phyloP scores from a whole-genome alignment of 2,329 filamentous ascomycete species.

The Gliomastix tumulicola region DNA sequence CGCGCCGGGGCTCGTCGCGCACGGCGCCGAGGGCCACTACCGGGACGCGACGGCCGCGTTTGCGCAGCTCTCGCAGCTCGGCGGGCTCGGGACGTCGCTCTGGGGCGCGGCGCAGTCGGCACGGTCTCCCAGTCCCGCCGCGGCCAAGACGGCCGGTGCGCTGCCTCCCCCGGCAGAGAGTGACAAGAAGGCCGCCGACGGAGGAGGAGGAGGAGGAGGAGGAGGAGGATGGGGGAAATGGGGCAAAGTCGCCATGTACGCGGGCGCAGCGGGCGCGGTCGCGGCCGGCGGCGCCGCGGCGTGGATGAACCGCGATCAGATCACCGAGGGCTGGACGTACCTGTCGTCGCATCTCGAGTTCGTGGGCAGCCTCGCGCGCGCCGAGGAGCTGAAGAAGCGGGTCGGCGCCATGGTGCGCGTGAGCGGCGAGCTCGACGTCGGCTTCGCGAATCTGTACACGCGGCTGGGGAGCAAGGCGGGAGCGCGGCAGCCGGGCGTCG shows the following conservation, averaged over 20 bases:
- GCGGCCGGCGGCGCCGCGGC: constrained; percentile 78
- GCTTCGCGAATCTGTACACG: constrained; percentile 84
- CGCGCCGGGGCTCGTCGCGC: constrained; percentile 73
- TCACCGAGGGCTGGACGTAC: constrained; percentile 73
- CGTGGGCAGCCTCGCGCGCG: constrained; percentile 80
- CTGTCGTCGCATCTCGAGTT: constrained; percentile 89
- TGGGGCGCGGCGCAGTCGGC: constrained; percentile 45
- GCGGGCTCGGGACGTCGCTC: constrained; percentile 60
- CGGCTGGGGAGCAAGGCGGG: constrained; percentile 65
- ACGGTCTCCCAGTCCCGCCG: constrained; percentile 17
- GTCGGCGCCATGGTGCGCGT: constrained; percentile 62
- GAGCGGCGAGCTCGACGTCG: constrained; percentile 58
- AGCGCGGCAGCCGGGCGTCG: constrained; percentile 42
- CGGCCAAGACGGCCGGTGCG: constrained; percentile 11
- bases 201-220: not conserved
- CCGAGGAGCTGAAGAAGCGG: constrained; percentile 71
- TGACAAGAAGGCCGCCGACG: not conserved
- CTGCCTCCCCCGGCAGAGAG: constrained; percentile 17
- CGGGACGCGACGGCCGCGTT: constrained; percentile 61
- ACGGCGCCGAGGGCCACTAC: constrained; percentile 82
- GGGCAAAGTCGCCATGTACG: constrained; percentile 80
- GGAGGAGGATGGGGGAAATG: constrained; percentile 62
- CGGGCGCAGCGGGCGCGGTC: constrained; percentile 76
- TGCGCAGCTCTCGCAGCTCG: constrained; percentile 59
- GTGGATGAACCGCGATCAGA: constrained; percentile 76